Conservation (phyloP, 176 grass and related monocot species). For the bread wheat (Triticum aestivum) region DNA sequence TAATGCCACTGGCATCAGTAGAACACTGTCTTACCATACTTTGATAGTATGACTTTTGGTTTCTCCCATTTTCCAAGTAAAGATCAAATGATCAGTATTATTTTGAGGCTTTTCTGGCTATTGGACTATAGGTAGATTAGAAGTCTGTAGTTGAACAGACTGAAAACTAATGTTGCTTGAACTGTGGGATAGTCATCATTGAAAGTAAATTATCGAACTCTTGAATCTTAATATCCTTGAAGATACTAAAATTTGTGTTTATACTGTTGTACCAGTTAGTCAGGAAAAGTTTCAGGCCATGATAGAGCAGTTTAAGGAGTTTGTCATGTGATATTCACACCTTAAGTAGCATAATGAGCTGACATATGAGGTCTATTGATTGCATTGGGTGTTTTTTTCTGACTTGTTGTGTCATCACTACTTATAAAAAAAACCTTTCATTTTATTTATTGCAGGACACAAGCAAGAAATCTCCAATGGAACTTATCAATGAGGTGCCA, state of each 20-base stretch:
- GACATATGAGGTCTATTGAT: neutral
- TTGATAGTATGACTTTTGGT: neutral
- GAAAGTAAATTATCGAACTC: neutral
- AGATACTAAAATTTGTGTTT: neutral
- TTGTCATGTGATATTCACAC: neutral
- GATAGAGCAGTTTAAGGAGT: constrained; percentile 10
- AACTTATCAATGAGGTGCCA: constrained; percentile 83
- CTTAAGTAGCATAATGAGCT: constrained; percentile 5
- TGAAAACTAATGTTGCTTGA: constrained; percentile 10
- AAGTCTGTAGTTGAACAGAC: neutral
- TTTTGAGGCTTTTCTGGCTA: neutral
- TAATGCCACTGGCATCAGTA: neutral
- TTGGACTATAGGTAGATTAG: neutral
- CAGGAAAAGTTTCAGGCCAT: constrained; percentile 15
- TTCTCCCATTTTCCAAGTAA: neutral
- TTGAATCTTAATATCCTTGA: neutral
- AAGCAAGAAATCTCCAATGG: constrained; percentile 97
- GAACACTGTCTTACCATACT: neutral
- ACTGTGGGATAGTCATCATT: neutral
- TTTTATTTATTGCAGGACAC: constrained; percentile 59
- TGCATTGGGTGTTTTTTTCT: neutral
- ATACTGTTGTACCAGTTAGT: neutral
- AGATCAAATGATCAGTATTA: neutral
- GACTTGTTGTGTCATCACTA: neutral
- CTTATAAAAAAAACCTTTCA: constrained; percentile 9